Conservation (phyloP, 2,329 filamentous ascomycete genomes). For the Mariannaea sp. region DNA sequence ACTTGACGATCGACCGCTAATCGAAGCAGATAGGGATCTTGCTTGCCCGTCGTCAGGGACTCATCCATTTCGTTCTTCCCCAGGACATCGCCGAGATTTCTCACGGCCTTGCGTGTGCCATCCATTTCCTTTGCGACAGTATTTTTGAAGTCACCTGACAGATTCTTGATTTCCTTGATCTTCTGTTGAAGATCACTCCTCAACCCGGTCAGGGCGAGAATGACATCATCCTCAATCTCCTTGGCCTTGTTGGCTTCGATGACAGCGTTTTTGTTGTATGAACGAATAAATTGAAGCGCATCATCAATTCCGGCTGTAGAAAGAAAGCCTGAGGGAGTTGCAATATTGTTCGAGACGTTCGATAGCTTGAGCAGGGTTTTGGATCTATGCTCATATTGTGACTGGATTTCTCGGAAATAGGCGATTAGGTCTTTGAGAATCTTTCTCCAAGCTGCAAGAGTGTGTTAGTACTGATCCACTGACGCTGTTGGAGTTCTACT, state of each 20-base stretch:
- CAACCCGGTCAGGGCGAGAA: conserved; percentile 82
- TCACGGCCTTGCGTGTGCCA: conserved; percentile 76
- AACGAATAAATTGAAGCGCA: conserved; percentile 77
- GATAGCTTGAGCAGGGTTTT: conserved; percentile 84
- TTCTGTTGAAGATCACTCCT: conserved; percentile 91
- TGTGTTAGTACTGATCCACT: neutral
- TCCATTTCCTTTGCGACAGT: conserved; percentile 96
- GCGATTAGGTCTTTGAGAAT: conserved; percentile 91
- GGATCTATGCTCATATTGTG: conserved; percentile 82
- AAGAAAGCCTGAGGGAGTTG: conserved; percentile 76
- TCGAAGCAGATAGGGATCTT: conserved; percentile 88
- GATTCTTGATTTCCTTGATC: conserved; percentile 95
- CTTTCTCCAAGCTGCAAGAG: conserved; percentile 82
- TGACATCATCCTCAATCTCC: conserved; percentile 90
- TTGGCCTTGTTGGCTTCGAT: conserved; percentile 84
- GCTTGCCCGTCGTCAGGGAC: conserved; percentile 74
- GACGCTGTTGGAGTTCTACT: no score
- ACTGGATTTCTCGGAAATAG: conserved; percentile 91
- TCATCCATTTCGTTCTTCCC: conserved; percentile 80
- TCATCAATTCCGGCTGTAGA: conserved; percentile 84
- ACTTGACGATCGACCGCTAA: conserved; percentile 87
- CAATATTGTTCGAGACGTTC: conserved; percentile 81
- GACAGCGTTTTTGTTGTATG: conserved; percentile 81
- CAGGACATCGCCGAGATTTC: conserved; percentile 79
- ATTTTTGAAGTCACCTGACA: conserved; percentile 96